These are phyloP conservation scores for Azolla pinnata DNA, from an alignment of 75 land plant genomes.

Conservation along the genomic window DNA sequence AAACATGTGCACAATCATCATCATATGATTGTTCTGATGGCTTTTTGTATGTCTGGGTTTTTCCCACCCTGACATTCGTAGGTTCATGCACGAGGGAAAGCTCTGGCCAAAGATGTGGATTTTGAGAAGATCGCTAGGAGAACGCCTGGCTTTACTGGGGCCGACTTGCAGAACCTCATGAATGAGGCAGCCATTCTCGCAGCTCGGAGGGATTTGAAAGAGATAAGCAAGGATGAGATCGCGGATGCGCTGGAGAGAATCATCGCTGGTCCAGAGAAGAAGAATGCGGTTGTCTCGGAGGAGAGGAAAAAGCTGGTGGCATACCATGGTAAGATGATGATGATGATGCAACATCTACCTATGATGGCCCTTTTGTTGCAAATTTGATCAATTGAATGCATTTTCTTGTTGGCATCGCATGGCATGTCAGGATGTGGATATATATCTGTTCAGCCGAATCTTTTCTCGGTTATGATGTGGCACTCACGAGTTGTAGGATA, in stretches of 20 bases:
- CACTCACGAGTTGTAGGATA: no score
- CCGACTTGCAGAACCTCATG: slow-evolving; percentile 97
- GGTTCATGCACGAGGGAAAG: slow-evolving; percentile 99
- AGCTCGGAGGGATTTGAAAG: slow-evolving; percentile 94
- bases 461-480: no score
- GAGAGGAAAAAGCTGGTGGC: slow-evolving; percentile 97
- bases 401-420: no score
- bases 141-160: slow-evolving; percentile 99
- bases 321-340: slow-evolving; percentile 63
- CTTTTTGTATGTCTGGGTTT: no score
- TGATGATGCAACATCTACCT: not conserved
- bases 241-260: slow-evolving; percentile 98
- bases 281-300: slow-evolving; percentile 98
- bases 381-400: no score
- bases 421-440: no score
- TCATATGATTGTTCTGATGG: no score
- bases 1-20: no score
- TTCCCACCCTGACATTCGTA: no score
- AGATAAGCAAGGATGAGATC: slow-evolving; percentile 99
- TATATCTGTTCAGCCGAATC: no score
- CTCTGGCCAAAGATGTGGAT: slow-evolving; percentile 96
- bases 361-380: not conserved
- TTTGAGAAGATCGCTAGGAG: slow-evolving; percentile 97
- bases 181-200: slow-evolving; percentile 99
- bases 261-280: slow-evolving; percentile 99